Base-by-base conservation (phyloP, 164 flowering plant species). In the Hamamelis virginiana region DNA sequence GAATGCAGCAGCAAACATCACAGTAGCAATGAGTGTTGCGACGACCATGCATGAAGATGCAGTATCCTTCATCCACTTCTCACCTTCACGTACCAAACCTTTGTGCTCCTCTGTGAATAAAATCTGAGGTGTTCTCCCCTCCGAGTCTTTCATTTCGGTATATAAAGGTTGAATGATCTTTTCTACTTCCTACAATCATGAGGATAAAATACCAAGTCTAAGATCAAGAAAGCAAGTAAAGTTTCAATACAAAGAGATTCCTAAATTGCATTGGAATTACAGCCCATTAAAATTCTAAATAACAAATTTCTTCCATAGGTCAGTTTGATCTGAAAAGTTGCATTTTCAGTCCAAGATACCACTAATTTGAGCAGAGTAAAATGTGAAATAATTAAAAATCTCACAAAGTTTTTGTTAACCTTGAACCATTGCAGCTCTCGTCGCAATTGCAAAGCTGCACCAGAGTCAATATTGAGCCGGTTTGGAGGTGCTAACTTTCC, bases 11-110 rank as follows among this genome's bases (percentile, higher is more conserved):
- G 86, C 65, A 70, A 85, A 85, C 51, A 73, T 68, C 1, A 82
- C 78, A 0, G 86, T 79, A 13, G 84, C 62, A 1, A 85, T 82
- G 9, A 82, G 75, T n/a, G 85, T 61, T 0, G 88, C 79, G 0
- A 78, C 84, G 10, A 82, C 16, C 77, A 74, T 77, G 74, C 84
- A 82, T 0, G 80, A 74, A 3, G 57, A 48, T 5, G 88, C 74
- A 11, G 84, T 82, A 44, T 65, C 61, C 45, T 77, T 80, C 85
- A 84, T 82, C 84, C 84, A 77, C 9, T 61, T 66, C 58, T 82
- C 84, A 12, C 81, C 88, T 38, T 70, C 65, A 27, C 13, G 15
- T 3, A 68, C 46, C 16, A 85, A 59, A 12, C 5, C 60, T 28
- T 65, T 66, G 48, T 82, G 81, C 38, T 71, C 66, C 1, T 52